These are phyloP conservation scores for Pilobolus umbonatus DNA, from an alignment of 192 early-diverging fungal species.

Conservation along the genomic window DNA sequence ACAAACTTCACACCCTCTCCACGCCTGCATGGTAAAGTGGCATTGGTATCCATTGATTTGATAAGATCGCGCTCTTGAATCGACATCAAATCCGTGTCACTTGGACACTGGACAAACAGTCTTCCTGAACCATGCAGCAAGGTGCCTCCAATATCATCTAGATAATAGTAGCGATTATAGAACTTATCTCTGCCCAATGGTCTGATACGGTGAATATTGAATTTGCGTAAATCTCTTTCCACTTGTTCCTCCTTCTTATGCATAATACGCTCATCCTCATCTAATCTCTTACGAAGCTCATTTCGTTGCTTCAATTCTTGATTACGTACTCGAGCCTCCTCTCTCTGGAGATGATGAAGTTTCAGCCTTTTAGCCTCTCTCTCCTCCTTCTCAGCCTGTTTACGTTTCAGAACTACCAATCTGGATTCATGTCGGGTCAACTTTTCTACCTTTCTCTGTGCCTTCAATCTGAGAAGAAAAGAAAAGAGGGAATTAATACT, in stretches of 20 bases:
- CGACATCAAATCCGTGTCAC: slow-evolving; percentile 44
- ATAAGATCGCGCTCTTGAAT: slow-evolving; percentile 33
- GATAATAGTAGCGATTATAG: slow-evolving; percentile 85
- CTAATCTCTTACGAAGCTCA: slow-evolving; percentile 42
- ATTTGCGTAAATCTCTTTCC: slow-evolving; percentile 65
- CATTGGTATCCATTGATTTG: slow-evolving; percentile 14
- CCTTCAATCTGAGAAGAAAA: slow-evolving; percentile 4
- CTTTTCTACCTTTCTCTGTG: slow-evolving; percentile 18
- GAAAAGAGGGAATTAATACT: not conserved
- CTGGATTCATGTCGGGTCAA: slow-evolving; percentile 36
- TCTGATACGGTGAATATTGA: slow-evolving; percentile 58
- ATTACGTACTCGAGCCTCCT: slow-evolving; percentile 34
- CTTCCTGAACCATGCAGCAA: slow-evolving; percentile 48
- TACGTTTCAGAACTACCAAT: slow-evolving; percentile 40
- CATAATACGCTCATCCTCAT: slow-evolving; percentile 50
- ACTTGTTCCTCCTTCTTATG: slow-evolving; percentile 57
- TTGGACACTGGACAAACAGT: slow-evolving; percentile 56
- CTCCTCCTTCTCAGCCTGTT: slow-evolving; percentile 46
- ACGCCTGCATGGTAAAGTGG: slow-evolving; percentile 27
- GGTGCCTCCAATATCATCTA: slow-evolving; percentile 72
- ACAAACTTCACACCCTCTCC: slow-evolving; percentile 25
- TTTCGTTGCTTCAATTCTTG: slow-evolving; percentile 37
- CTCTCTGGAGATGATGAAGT: slow-evolving; percentile 38
- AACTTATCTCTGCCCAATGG: slow-evolving; percentile 84
- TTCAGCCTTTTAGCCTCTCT: slow-evolving; percentile 37